Evolutionary conservation across 2,329 filamentous ascomycete species (phyloP).

Genomic region (Talaromyces islandicus): DNA sequence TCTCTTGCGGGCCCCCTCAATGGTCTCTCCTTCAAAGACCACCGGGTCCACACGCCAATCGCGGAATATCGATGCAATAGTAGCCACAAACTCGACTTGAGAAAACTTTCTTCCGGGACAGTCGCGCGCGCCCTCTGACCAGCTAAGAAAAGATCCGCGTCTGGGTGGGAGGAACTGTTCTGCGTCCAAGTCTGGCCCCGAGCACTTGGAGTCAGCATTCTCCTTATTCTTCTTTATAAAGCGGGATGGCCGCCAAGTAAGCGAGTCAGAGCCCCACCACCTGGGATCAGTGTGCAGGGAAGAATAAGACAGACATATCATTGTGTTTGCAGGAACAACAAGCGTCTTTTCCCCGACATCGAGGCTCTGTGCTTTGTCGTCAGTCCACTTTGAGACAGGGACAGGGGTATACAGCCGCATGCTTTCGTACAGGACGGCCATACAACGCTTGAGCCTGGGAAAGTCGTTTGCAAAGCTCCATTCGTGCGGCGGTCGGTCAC

Average conservation of each 20-base stretch:
- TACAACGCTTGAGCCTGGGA: background rate
- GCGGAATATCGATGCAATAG: background rate
- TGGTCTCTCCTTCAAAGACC: background rate
- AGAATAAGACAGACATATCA: background rate
- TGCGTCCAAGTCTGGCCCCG: background rate
- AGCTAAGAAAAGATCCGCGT: background rate
- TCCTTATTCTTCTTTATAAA: background rate
- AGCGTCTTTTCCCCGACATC: background rate
- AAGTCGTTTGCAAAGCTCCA: background rate
- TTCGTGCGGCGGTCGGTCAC: background rate
- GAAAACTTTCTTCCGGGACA: background rate
- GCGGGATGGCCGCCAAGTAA: background rate
- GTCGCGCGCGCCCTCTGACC: background rate
- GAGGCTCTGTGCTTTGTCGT: background rate
- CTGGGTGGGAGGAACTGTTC: background rate
- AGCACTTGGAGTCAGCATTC: background rate
- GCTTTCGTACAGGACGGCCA: background rate
- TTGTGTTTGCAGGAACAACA: background rate
- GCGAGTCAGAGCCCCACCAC: slow-evolving; percentile 1
- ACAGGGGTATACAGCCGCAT: background rate
- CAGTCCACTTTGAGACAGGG: background rate
- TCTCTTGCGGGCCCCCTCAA: background rate
- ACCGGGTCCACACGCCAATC: background rate
- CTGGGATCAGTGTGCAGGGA: slow-evolving; percentile 2
- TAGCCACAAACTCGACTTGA: background rate